A percentile compares a stretch with the other conserved stretches of the same genome.
Evolutionary conservation across 2,329 filamentous ascomycete species (phyloP).

Genomic region (Dichotomopilus funicola): DNA sequence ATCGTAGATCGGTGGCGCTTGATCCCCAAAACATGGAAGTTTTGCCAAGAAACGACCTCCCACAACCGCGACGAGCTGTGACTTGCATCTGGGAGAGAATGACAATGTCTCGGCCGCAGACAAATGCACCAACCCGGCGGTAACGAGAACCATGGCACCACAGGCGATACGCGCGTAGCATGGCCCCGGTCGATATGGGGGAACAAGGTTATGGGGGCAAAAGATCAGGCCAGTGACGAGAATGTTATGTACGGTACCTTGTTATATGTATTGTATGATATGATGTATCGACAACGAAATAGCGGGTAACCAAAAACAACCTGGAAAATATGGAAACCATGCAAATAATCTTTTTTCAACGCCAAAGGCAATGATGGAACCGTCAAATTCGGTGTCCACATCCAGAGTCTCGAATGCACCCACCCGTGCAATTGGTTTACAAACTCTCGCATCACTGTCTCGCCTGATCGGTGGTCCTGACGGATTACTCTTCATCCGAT

Average conservation of each 20-base stretch:
- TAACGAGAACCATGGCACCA: background rate
- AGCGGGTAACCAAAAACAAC: background rate
- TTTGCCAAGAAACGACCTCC: background rate
- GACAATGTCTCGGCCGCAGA: background rate
- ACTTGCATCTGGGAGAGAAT: too few relatives aligned
- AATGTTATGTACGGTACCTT: too few relatives aligned
- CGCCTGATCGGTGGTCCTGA: too few relatives aligned
- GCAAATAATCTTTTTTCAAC: background rate
- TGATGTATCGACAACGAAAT: background rate
- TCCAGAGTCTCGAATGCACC: background rate
- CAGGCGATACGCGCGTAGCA: background rate
- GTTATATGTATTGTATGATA: too few relatives aligned
- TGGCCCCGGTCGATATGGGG: too few relatives aligned
- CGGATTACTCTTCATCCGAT: conserved; percentile 40
- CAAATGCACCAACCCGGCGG: too few relatives aligned
- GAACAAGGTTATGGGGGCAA: too few relatives aligned
- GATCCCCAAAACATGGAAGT: background rate
- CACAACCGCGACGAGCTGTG: background rate
- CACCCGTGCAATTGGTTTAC: conserved; percentile 4
- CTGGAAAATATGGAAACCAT: background rate
- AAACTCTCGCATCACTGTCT: background rate
- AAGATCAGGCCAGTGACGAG: too few relatives aligned
- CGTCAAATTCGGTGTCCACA: conserved; percentile 2
- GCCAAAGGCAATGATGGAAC: background rate
- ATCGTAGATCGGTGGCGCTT: background rate